Evolutionary conservation across 805 yeast species (phyloP), one percentile per base, ranked within the genome.

Genomic region (Lachancea nothofagi): DNA sequence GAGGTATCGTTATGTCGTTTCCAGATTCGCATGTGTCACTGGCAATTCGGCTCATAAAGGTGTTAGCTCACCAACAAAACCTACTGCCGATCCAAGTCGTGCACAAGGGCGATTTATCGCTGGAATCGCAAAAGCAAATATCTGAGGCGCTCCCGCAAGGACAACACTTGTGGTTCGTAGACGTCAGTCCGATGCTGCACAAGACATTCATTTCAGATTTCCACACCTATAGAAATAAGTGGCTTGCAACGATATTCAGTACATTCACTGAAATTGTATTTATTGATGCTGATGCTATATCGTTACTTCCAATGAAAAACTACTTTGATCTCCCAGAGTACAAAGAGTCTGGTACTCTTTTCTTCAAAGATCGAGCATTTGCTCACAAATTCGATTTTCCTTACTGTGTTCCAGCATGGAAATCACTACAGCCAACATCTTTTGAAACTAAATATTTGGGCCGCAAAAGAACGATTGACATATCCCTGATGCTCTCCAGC

Each of bases 231-330:
- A 67, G 65, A 12, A 71, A 67, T 49, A 75, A 75, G 47, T 62
- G 74, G 36, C 46, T 73, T 9, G 77, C 78, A 1, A 61, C 65
- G 9, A 47, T 74, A 37, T 74, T 73, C 59, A 68, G 61, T 43
- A 64, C 76, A 10, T 77, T 76, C 47, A 64, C 67, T 36, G 74
- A 74, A 45, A 59, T 68, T 23, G 56, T 77, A 8, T 59, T 77
- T 19, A 40, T 76, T 20, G 82, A 77, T 51, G 71, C 77, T 2
- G 81, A 76, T 51, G 60, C 72, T 0, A 72, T 74, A 2, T 59
- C 72, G 1, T 51, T 70, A 22, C 54, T 65, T 1, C 55, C 64
- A 8, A 65, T 72, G 6, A 62, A 63, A 12, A 48, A 48, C 13
- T 50, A 53, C 39, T 67, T 69, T 43, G 49, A 62, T 13, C 48